Evolutionary conservation across 2,329 filamentous ascomycete species (phyloP).

Genomic region (Westerdykella sp.): DNA sequence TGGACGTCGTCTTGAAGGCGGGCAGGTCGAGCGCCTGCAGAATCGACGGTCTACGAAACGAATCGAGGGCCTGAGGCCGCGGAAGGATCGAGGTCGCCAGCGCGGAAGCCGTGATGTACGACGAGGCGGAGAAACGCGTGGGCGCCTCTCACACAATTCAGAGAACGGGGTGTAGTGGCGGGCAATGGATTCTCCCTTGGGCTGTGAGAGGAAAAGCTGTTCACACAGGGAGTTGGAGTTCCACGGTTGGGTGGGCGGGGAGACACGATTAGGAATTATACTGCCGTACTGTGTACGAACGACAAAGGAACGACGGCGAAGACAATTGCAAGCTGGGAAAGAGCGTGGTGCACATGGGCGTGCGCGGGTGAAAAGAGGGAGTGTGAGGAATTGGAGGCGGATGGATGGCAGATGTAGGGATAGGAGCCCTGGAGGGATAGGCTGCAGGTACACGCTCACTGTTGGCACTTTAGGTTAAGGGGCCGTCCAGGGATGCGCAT

Average conservation of each 20-base stretch:
- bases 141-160: slow-evolving; percentile 25
- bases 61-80: slow-evolving; percentile 53
- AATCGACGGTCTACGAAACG: slow-evolving; percentile 44
- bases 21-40: slow-evolving; percentile 45
- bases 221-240: slow-evolving; percentile 1
- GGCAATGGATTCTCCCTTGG: too few species aligned
- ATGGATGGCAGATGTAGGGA: background rate
- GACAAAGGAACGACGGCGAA: slow-evolving; percentile 24
- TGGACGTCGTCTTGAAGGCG: slow-evolving; percentile 42
- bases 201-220: background rate
- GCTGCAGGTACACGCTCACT: slow-evolving; percentile 18
- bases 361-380: slow-evolving; percentile 10
- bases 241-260: slow-evolving; percentile 1
- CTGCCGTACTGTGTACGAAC: slow-evolving; percentile 6
- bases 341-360: slow-evolving; percentile 14
- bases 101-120: slow-evolving; percentile 50
- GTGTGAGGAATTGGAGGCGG: slow-evolving; percentile 15
- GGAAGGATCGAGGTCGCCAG: slow-evolving; percentile 53
- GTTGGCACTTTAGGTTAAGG: slow-evolving; percentile 20
- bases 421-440: background rate
- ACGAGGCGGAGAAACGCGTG: slow-evolving; percentile 30
- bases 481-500: slow-evolving; percentile 6
- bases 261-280: background rate
- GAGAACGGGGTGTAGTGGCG: too few species aligned
- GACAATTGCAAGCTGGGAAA: slow-evolving; percentile 18